Evolutionary conservation across 169 alveolate genomes (phyloP).

Genomic region (Theileria sp.): DNA sequence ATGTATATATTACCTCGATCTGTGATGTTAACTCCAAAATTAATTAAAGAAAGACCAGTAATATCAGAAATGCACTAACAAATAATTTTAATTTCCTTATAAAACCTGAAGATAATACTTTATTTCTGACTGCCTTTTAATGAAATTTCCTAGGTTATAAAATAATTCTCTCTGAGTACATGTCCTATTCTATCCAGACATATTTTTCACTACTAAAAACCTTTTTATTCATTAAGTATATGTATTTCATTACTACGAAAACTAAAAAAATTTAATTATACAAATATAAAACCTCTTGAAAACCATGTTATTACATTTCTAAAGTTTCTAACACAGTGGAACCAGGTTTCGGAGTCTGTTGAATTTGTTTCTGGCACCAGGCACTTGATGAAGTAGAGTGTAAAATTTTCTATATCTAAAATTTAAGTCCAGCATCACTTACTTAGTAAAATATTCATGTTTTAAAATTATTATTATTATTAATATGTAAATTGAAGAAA

Average conservation of each 20-base stretch:
- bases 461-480: too few species aligned
- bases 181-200: conserved; percentile 2
- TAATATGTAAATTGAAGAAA: background rate
- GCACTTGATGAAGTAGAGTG: conserved; percentile 17
- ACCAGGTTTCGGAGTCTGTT: conserved; percentile 15
- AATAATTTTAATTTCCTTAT: background rate
- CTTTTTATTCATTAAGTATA: conserved; percentile 8
- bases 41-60: conserved; percentile 4
- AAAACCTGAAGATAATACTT: conserved; percentile 13
- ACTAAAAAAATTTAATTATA: conserved; percentile 1
- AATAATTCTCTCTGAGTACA: conserved; percentile 30
- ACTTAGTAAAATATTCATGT: background rate
- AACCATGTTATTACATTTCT: conserved; percentile 23
- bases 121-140: conserved; percentile 15
- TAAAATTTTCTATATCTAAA: conserved; percentile 26
- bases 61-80: background rate
- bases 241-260: conserved; percentile 8
- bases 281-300: conserved; percentile 16
- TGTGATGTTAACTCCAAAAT: conserved; percentile 6
- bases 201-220: background rate
- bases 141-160: conserved; percentile 10
- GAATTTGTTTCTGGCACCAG: conserved; percentile 1
- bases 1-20: background rate
- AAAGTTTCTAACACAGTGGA: conserved; percentile 2
- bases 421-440: background rate